Conservation (phyloP, 2,329 filamentous ascomycete genomes). For the Aspergillus niger region DNA sequence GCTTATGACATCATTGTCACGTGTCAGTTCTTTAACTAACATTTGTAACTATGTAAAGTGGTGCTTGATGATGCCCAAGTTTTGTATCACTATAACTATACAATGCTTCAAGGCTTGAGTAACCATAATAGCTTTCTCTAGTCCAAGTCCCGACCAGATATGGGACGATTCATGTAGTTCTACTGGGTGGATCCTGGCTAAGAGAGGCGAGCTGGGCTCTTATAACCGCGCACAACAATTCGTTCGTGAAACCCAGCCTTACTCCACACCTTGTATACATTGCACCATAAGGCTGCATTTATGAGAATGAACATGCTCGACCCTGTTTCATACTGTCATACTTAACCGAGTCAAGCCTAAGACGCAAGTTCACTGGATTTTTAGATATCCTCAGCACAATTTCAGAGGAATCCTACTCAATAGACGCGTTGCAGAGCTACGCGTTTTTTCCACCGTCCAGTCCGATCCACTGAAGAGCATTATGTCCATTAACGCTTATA, state of each 20-base stretch:
- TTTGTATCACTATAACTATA: too few relatives aligned
- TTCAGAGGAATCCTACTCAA: not conserved
- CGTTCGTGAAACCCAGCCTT: not conserved
- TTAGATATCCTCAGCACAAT: not conserved
- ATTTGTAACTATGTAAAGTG: too few relatives aligned
- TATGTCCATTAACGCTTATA: constrained; percentile 22
- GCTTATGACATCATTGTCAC: not conserved
- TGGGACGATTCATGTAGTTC: not conserved
- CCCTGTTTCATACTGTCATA: too few relatives aligned
- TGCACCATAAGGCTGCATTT: not conserved
- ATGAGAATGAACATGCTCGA: not conserved
- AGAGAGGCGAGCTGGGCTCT: not conserved
- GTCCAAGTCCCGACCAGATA: not conserved
- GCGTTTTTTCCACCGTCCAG: not conserved
- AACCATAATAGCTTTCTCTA: not conserved
- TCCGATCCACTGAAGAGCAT: not conserved
- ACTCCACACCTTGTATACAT: not conserved
- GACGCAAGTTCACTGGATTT: not conserved
- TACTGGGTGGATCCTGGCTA: not conserved
- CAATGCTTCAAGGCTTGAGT: too few relatives aligned
- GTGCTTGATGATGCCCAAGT: too few relatives aligned
- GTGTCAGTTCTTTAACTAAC: not conserved
- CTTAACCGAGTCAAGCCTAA: not conserved
- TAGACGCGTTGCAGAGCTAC: not conserved
- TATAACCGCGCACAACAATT: too few relatives aligned